Evolutionary conservation across 768 basidiomycete genomes (phyloP), one percentile per base, ranked within the genome.

Genomic region (Trametes meyenii): DNA sequence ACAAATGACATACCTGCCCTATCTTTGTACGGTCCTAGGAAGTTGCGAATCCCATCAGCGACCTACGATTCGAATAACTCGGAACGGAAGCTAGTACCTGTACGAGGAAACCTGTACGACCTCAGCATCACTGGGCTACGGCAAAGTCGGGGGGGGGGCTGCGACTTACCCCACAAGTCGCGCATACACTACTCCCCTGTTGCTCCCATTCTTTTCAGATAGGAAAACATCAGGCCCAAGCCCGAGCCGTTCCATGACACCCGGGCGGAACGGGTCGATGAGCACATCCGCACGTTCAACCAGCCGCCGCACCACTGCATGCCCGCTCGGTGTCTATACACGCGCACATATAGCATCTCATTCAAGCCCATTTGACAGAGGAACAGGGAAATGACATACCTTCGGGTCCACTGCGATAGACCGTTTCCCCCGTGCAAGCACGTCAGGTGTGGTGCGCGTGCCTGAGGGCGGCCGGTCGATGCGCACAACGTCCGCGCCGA

Each of bases 181-280:
- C n/a, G 89, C 89, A 71, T 87, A 91, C 17, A 94, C 77, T 1
- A 93, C 74, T 66, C 73, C 80, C 66, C 82, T 77, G 65, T 94
- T 93, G 55, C 84, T 53, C 3, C 86, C 87, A 50, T 33, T 36
- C 21, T 40, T 66, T 5, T 73, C 78, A 50, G 85, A 85, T 17
- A 91, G 74, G 68, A 93, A 92, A 3, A 87, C 78, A 5, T 88
- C 83, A 0, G 92, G 92, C 12, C 89, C 92, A 17, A 94, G 76
- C 2, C 88, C 88, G 33, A 92, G 76, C 61, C 82, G 81, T 69
- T 94, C 92, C 75, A 94, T 79, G 2, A 93, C 90, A 1, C 92
- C 92, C 51, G 92, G 90, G 49, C 92, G 78, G 72, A 89, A 94
- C 1, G 92, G 86, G 70, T 94, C 92, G 67, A 94, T 90, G 46